phyloP scores from a whole-genome alignment of 1,139 yeast genomes.

The Debaryomyces coudertii region DNA sequence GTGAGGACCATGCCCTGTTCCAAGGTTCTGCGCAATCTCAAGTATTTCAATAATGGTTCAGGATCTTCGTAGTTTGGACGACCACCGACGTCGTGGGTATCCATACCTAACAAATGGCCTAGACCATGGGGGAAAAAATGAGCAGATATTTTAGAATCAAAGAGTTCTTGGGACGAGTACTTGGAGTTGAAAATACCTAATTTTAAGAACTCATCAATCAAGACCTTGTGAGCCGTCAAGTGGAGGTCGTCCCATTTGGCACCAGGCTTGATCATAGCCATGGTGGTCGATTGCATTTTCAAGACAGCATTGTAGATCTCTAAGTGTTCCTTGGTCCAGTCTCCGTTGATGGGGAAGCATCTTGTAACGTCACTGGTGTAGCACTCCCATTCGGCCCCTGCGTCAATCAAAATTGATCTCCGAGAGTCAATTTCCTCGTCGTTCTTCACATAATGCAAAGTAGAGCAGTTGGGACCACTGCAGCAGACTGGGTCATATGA shows the following conservation, averaged over 20 bases:
- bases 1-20: constrained; percentile 84
- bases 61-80: constrained; percentile 80
- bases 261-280: constrained; percentile 78
- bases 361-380: constrained; percentile 95
- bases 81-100: constrained; percentile 96
- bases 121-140: constrained; percentile 93
- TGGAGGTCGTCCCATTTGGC: constrained; percentile 86
- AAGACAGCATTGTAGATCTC: constrained; percentile 80
- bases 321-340: constrained; percentile 85
- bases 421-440: constrained; percentile 66
- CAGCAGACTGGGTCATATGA: constrained; percentile 97
- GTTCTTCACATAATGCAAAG: constrained; percentile 86
- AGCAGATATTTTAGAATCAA: constrained; percentile 68
- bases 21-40: constrained; percentile 77
- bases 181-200: constrained; percentile 76
- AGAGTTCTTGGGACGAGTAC: constrained; percentile 65
- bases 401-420: constrained; percentile 78
- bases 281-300: constrained; percentile 77
- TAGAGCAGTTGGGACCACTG: constrained; percentile 88
- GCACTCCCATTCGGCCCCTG: constrained; percentile 96
- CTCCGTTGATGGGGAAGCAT: constrained; percentile 89
- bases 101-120: constrained; percentile 93
- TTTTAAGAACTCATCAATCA: constrained; percentile 69
- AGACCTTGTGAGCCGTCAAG: constrained; percentile 71
- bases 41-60: constrained; percentile 70